A percentile compares a stretch with the other conserved stretches of the same genome.
Conservation (phyloP, 805 yeast species). For the Wickerhamiella qilinensis region DNA sequence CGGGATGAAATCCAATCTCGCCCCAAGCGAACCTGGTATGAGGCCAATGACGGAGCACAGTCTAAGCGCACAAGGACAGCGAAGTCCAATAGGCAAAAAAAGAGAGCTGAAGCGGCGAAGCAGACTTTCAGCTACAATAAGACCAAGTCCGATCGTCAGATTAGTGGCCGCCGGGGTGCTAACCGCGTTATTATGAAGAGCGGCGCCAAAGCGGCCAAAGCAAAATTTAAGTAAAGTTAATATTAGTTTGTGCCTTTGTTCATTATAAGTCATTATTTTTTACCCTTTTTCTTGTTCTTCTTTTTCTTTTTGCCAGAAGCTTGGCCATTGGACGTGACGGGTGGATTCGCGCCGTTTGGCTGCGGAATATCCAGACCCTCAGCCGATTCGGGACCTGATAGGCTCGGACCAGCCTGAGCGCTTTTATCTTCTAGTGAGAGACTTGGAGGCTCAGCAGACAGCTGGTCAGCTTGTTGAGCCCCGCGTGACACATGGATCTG, state of each 20-base stretch:
- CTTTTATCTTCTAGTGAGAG: no score
- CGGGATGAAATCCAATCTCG: conserved; percentile 70
- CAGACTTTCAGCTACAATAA: conserved; percentile 53
- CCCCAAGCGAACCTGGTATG: conserved; percentile 97
- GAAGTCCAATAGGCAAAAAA: conserved; percentile 41
- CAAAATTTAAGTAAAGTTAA: not conserved
- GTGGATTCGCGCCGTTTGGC: no score
- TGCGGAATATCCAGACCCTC: no score
- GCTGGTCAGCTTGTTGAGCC: no score
- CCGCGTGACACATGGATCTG: no score
- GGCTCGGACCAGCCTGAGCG: no score
- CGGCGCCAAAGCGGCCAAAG: conserved; percentile 10
- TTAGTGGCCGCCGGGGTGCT: conserved; percentile 12
- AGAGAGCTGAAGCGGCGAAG: conserved; percentile 49
- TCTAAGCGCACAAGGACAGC: conserved; percentile 17
- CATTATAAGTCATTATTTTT: conserved; percentile 1
- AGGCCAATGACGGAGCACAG: conserved; percentile 28
- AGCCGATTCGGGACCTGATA: no score
- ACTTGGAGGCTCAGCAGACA: no score
- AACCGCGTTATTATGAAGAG: conserved; percentile 11
- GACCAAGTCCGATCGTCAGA: conserved; percentile 52
- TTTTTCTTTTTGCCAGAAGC: conserved; percentile 1
- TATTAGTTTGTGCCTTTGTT: not conserved
- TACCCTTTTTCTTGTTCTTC: conserved; percentile 6
- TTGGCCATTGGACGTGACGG: no score